Evolutionary conservation across 768 basidiomycete genomes (phyloP).

Genomic region (Tylopilus felleus): DNA sequence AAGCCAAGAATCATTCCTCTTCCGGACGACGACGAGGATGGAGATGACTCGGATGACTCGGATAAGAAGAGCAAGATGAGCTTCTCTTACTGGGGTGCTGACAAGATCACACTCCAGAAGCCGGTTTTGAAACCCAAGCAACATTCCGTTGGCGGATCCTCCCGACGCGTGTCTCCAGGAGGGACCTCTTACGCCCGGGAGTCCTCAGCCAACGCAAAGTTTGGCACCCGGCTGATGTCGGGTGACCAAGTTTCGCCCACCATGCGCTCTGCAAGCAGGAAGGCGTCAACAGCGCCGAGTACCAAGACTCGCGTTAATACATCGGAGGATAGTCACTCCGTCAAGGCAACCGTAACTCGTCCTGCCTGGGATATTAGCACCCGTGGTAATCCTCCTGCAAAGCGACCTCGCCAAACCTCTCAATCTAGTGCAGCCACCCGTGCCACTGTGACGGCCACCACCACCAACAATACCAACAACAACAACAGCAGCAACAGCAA

Average conservation of each 20-base stretch:
- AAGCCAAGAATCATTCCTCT: conserved; percentile 68
- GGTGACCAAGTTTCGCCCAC: conserved; percentile 44
- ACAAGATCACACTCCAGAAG: conserved; percentile 85
- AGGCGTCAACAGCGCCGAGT: conserved; percentile 44
- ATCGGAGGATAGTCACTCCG: conserved; percentile 65
- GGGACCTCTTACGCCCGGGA: conserved; percentile 64
- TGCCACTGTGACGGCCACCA: conserved; percentile 32
- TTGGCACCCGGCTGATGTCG: conserved; percentile 78
- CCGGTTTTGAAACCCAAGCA: conserved; percentile 55
- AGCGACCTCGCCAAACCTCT: conserved; percentile 69
- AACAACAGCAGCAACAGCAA: conserved; percentile 14
- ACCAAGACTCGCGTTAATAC: conserved; percentile 44
- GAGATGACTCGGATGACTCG: conserved; percentile 75
- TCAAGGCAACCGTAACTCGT: conserved; percentile 69
- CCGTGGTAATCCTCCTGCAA: conserved; percentile 40
- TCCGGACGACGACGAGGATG: conserved; percentile 59
- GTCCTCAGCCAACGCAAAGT: conserved; percentile 90
- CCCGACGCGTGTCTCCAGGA: conserved; percentile 41
- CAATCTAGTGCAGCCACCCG: conserved; percentile 64
- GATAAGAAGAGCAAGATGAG: conserved; percentile 92
- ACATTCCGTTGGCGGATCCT: conserved; percentile 32
- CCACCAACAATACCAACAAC: conserved; percentile 17
- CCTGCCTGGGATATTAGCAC: conserved; percentile 74
- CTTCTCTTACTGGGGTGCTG: conserved; percentile 92
- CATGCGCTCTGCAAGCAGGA: conserved; percentile 61